Evolutionary conservation across 2,329 filamentous ascomycete genomes (phyloP).

Genomic region (Davidsoniella virescens): DNA sequence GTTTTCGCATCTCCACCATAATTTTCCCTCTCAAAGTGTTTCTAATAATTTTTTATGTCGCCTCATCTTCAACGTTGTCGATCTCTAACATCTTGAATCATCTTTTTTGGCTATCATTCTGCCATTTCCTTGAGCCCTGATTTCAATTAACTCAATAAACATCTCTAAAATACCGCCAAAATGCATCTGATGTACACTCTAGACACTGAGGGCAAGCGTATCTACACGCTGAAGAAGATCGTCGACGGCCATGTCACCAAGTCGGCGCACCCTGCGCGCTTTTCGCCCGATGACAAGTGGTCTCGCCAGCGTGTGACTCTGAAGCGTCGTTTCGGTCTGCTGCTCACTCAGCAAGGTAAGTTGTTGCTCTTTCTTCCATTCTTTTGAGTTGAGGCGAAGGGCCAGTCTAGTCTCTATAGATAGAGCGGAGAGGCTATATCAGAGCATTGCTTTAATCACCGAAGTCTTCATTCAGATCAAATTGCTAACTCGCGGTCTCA

Average conservation of each 20-base stretch:
- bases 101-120: neutral
- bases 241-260: constrained; percentile 73
- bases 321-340: constrained; percentile 80
- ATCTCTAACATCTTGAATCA: neutral
- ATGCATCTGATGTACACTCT: constrained; percentile 70
- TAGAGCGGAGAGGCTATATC: no score
- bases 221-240: constrained; percentile 93
- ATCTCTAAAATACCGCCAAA: constrained; percentile 13
- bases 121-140: neutral
- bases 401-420: no score
- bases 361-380: constrained; percentile 14
- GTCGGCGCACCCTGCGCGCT: constrained; percentile 87
- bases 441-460: no score
- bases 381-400: no score
- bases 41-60: neutral
- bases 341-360: constrained; percentile 62
- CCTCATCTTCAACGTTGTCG: neutral
- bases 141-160: neutral
- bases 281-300: constrained; percentile 98
- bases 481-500: neutral
- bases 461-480: no score
- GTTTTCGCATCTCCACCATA: constrained; percentile 10
- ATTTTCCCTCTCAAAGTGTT: neutral
- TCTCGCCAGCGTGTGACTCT: constrained; percentile 88
- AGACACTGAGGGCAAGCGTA: constrained; percentile 65